phyloP scores from a whole-genome alignment of 768 basidiomycete species.

The Hemileccinum impolitum region DNA sequence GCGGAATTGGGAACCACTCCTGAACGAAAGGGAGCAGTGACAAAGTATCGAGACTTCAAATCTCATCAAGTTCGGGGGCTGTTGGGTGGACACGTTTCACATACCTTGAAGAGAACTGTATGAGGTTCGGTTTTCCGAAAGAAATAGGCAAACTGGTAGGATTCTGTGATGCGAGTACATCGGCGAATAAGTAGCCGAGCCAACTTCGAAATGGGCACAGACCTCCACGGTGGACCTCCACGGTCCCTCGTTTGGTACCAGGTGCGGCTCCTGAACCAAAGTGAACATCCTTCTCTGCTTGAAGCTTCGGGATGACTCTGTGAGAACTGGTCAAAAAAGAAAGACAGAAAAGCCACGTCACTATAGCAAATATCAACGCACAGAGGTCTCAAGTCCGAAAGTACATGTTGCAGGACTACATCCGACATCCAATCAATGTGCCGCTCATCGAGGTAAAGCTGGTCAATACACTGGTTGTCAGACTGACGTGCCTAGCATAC shows the following conservation, averaged over 20 bases:
- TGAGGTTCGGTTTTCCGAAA: slow-evolving; percentile 80
- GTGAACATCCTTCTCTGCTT: slow-evolving; percentile 50
- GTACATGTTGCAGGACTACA: slow-evolving; percentile 69
- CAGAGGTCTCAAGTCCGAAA: slow-evolving; percentile 77
- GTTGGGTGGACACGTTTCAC: not conserved
- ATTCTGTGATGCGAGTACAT: slow-evolving; percentile 44
- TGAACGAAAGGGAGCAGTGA: slow-evolving; percentile 26
- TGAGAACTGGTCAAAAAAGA: slow-evolving; percentile 1
- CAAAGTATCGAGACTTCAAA: slow-evolving; percentile 41
- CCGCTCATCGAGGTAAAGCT: slow-evolving; percentile 85
- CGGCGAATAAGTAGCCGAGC: slow-evolving; percentile 3
- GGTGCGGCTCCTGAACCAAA: slow-evolving; percentile 37
- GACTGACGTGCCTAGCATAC: not conserved
- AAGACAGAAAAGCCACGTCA: not conserved
- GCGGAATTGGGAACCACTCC: slow-evolving; percentile 19
- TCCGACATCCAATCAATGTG: slow-evolving; percentile 94
- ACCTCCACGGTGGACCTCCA: slow-evolving; percentile 88
- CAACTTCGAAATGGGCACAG: not conserved
- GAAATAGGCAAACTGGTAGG: slow-evolving; percentile 91
- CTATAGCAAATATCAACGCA: slow-evolving; percentile 24
- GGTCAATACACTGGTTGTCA: slow-evolving; percentile 6
- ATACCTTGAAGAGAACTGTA: slow-evolving; percentile 79
- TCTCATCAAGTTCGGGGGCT: not conserved
- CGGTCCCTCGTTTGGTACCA: slow-evolving; percentile 61
- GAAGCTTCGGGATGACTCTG: slow-evolving; percentile 67